Percentiles rank a stretch among this genome's conserved stretches.
These are phyloP conservation scores for Globisporangium perplexum DNA, from an alignment of 352 stramenopile genomes.

Conservation along the genomic window DNA sequence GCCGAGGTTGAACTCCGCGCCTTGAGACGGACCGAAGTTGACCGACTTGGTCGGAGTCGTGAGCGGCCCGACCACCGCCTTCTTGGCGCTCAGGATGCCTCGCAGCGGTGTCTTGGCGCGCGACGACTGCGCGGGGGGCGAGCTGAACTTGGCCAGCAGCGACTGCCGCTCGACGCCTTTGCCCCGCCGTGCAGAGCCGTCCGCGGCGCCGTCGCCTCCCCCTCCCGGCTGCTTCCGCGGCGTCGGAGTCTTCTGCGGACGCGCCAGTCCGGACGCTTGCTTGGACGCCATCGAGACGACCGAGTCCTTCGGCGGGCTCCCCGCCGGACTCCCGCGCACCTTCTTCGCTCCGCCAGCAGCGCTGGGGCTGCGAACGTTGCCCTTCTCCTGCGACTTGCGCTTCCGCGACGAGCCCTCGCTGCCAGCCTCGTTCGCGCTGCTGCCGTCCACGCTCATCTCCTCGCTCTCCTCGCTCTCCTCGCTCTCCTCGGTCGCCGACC, in stretches of 20 bases:
- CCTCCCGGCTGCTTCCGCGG: conserved; percentile 8
- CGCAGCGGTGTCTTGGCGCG: conserved; percentile 50
- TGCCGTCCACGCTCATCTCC: background rate
- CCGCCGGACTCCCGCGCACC: background rate
- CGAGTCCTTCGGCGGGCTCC: conserved; percentile 12
- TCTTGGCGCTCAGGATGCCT: conserved; percentile 72
- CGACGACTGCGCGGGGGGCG: conserved; percentile 9
- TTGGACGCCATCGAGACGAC: conserved; percentile 10
- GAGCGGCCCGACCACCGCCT: conserved; percentile 27
- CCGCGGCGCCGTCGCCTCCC: background rate
- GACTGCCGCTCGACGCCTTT: conserved; percentile 5
- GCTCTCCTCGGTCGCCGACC: background rate
- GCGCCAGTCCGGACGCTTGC: conserved; percentile 7
- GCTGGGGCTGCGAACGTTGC: conserved; percentile 3
- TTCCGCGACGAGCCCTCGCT: conserved; percentile 19
- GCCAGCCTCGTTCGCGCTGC: conserved; percentile 6
- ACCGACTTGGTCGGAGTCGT: conserved; percentile 77
- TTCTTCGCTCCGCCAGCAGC: conserved; percentile 5
- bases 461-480: background rate
- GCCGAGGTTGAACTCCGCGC: conserved; percentile 72
- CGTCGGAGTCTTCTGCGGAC: conserved; percentile 16
- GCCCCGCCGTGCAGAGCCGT: background rate
- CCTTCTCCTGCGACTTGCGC: conserved; percentile 13
- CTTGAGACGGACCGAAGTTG: conserved; percentile 77
- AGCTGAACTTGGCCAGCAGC: conserved; percentile 11